Conservation (phyloP, 352 stramenopile species). For the Globisporangium splendens region DNA sequence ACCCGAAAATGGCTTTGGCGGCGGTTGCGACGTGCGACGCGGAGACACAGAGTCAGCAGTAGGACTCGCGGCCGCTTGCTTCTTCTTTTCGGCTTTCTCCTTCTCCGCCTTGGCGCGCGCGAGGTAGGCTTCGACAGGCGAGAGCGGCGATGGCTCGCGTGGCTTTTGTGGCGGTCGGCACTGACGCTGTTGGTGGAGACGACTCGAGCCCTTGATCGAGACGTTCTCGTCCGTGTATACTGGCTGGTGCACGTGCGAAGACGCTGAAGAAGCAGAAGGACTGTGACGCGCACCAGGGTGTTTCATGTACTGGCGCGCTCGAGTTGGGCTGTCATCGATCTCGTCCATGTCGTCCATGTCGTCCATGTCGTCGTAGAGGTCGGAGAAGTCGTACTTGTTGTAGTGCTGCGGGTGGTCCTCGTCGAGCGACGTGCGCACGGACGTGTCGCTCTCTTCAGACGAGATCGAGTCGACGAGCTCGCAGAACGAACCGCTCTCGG, state of each 20-base stretch:
- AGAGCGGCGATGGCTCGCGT: no score
- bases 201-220: conserved; percentile 7
- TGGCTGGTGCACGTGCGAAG: neutral
- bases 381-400: neutral
- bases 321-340: no score
- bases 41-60: no score
- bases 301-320: neutral
- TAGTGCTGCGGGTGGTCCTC: neutral
- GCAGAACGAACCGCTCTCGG: neutral
- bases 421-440: neutral
- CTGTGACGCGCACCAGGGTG: neutral
- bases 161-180: no score
- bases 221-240: conserved; percentile 6
- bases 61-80: no score
- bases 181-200: neutral
- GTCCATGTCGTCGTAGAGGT: neutral
- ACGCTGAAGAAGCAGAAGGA: no score
- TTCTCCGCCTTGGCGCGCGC: neutral
- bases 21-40: no score
- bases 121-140: no score
- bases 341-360: neutral
- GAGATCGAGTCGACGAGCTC: conserved; percentile 5
- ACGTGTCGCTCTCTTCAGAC: conserved; percentile 5
- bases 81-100: no score
- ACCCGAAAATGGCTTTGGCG: no score